These are phyloP conservation scores for Solanum neorickii DNA, from an alignment of 257 asterid species.

Conservation along the genomic window DNA sequence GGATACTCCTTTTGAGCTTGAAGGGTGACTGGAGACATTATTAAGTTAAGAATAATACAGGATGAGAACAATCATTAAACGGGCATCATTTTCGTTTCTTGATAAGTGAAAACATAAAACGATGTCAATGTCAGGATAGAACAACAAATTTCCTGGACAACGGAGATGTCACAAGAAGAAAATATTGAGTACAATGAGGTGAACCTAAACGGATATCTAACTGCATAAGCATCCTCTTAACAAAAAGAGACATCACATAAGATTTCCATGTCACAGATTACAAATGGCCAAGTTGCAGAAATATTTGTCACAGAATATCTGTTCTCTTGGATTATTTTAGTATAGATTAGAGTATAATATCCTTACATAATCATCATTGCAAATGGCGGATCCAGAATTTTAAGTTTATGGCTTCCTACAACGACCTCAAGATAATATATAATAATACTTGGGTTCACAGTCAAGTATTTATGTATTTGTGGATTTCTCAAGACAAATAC, in stretches of 20 bases:
- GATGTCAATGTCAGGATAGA: not conserved
- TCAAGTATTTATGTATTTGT: not conserved
- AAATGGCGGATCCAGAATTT: not conserved
- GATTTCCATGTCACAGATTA: not conserved
- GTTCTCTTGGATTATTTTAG: not conserved
- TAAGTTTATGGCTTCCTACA: not conserved
- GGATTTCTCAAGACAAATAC: not conserved
- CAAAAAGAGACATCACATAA: not conserved
- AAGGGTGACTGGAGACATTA: slow-evolving; percentile 47
- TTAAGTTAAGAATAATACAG: not conserved
- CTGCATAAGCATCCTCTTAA: not conserved
- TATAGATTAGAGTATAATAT: not conserved
- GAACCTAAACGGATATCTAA: not conserved
- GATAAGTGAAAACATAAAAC: not conserved
- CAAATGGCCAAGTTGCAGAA: not conserved
- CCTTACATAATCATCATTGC: not conserved
- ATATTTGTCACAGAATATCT: not conserved
- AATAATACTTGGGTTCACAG: not conserved
- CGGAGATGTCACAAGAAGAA: not conserved
- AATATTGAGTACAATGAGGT: not conserved
- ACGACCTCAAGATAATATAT: not conserved
- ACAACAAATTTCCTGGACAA: not conserved
- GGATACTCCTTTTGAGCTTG: slow-evolving; percentile 81
- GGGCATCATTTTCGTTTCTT: not conserved
- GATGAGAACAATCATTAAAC: not conserved